Conservation (phyloP, 2,329 filamentous ascomycete genomes). For the Stenocarpella maydis region DNA sequence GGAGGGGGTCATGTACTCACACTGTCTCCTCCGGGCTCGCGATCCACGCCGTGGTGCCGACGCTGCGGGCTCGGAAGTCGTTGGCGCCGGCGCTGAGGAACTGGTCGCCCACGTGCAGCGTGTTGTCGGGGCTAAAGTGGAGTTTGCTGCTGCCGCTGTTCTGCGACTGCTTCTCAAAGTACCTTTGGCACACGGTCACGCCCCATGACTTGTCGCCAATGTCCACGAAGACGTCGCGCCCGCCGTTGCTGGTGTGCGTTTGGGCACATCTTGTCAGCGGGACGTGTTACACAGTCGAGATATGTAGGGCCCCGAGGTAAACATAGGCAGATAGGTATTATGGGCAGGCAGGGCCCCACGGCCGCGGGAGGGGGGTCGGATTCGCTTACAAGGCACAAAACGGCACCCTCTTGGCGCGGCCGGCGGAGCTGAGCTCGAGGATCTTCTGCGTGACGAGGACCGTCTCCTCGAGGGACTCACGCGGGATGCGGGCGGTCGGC, state of each 20-base stretch:
- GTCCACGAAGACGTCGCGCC: conserved; percentile 97
- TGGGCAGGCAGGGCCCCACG: too few species aligned
- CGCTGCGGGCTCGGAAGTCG: conserved; percentile 93
- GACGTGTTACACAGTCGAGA: too few species aligned
- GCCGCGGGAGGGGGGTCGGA: too few species aligned
- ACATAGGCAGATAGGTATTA: too few species aligned
- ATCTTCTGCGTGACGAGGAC: conserved; percentile 94
- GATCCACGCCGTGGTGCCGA: conserved; percentile 97
- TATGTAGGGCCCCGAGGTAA: too few species aligned
- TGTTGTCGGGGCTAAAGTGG: conserved; percentile 74
- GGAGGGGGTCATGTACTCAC: neutral
- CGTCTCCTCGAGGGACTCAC: conserved; percentile 94
- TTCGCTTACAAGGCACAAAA: conserved; percentile 85
- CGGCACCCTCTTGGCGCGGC: conserved; percentile 66
- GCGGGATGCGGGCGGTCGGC: conserved; percentile 72
- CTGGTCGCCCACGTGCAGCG: conserved; percentile 95
- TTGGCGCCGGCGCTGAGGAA: conserved; percentile 95
- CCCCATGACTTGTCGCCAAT: conserved; percentile 99
- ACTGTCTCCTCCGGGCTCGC: conserved; percentile 92
- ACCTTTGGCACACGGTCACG: conserved; percentile 89
- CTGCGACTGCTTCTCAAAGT: conserved; percentile 70
- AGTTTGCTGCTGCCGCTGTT: conserved; percentile 19
- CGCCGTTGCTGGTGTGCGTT: conserved; percentile 71
- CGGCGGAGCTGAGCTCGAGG: conserved; percentile 80
- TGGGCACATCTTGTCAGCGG: neutral